Base-by-base conservation (phyloP, 345 rosid genomes). In the Anacardium occidentale region DNA sequence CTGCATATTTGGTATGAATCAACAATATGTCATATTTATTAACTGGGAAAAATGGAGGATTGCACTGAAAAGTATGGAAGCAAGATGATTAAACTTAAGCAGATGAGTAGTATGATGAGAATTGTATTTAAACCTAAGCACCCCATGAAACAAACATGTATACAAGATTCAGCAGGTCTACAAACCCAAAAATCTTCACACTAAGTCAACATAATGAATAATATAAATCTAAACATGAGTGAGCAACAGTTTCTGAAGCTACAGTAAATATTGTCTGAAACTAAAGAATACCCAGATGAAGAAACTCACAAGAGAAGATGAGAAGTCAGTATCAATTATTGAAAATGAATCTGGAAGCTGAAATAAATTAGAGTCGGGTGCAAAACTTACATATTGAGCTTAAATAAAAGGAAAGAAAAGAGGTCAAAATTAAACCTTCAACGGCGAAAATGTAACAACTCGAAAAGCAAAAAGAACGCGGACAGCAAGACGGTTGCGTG, bases 231-330 rank as follows among this genome's bases (percentile, higher is more conserved):
- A 29, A 66, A 50, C 14, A 65, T 48, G 55, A 65, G 25, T 45
- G 25, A 53, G n/a, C 32, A 64, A 10, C 32, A 64, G n/a, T 50
- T 50, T 4, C 53, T 50, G 53, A 37, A 37, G 42, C 42, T 37
- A 37, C 42, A 37, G 8, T 37, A 11, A 24, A 47, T 24, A n/a
- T 44, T 44, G 64, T 57, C 10, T 17, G 42, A 21, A 68, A 72
- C 15, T 59, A 53, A 51, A n/a, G 56, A 76, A 54, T 72, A 60
- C 70, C 78, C 80, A 69, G 73, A 34, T 53, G 73, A 71, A 60
- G 57, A 71, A 20, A 71, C 75, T 34, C 64, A 76, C 76, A 56
- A 29, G 64, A 9, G 55, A 76, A 52, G 76, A 67, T 34, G 53
- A 34, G 34, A 57, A 12, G 29, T 24, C 18, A 42, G 47, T 0